Evolutionary conservation across 805 yeast species (phyloP).

Genomic region (Monosporozyma unispora): DNA sequence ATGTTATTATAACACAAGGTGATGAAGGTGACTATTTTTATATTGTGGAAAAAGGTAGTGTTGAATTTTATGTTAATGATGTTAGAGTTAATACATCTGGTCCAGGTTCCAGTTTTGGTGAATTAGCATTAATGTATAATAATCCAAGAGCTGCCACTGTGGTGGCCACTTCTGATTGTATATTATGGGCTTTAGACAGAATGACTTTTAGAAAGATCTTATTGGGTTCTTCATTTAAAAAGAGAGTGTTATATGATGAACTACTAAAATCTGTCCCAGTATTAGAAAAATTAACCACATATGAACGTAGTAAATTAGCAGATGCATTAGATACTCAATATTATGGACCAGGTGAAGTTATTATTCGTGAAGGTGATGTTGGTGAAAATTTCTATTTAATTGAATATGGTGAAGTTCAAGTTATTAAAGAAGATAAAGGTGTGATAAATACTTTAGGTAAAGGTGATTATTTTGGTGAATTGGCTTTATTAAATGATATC

Average conservation of each 20-base stretch:
- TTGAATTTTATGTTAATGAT: conserved; percentile 64
- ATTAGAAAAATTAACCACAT: conserved; percentile 59
- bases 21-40: conserved; percentile 18
- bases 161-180: conserved; percentile 56
- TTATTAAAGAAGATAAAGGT: conserved; percentile 51
- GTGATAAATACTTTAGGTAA: conserved; percentile 50
- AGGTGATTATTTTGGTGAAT: conserved; percentile 95
- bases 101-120: conserved; percentile 90
- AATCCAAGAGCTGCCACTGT: conserved; percentile 97
- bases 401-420: conserved; percentile 77
- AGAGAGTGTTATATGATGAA: conserved; percentile 83
- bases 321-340: conserved; percentile 82
- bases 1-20: conserved; percentile 35
- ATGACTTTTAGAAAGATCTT: conserved; percentile 76
- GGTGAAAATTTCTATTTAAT: conserved; percentile 70
- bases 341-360: conserved; percentile 60
- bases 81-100: conserved; percentile 64
- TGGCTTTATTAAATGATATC: conserved; percentile 80
- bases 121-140: conserved; percentile 93
- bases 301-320: conserved; percentile 85
- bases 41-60: conserved; percentile 44
- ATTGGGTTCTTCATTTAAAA: conserved; percentile 81
- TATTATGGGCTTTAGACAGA: conserved; percentile 89
- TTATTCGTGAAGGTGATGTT: conserved; percentile 78
- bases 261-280: conserved; percentile 83